Conservation (phyloP, 2,329 filamentous ascomycete species). For the Sporothrix brasiliensis region DNA sequence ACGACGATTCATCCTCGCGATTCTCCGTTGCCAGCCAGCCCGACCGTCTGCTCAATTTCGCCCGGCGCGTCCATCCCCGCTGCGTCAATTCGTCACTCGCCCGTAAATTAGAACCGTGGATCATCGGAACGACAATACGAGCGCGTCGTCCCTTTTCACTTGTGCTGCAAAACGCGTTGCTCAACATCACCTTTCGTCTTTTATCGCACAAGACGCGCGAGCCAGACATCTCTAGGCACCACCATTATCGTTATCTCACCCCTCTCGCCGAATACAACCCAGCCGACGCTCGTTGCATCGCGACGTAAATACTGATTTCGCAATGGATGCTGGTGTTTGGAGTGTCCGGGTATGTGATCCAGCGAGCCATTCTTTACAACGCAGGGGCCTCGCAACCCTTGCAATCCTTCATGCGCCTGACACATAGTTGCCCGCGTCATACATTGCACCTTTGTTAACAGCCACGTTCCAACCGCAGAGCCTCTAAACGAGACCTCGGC, state of each 20-base stretch:
- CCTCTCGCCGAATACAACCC: background rate
- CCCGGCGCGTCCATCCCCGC: constrained; percentile 21
- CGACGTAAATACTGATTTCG: constrained; percentile 26
- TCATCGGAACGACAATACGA: constrained; percentile 20
- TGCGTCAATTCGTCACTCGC: constrained; percentile 5
- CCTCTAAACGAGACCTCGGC: constrained; percentile 32
- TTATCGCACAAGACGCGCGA: background rate
- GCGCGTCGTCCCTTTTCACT: background rate
- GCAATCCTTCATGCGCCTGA: background rate
- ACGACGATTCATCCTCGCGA: background rate
- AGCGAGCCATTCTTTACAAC: too few species aligned
- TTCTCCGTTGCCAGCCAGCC: background rate
- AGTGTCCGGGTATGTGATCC: constrained; percentile 26
- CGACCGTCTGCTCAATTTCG: background rate
- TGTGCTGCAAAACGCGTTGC: background rate
- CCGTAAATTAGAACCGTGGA: constrained; percentile 16
- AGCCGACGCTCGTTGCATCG: constrained; percentile 27
- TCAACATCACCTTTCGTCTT: background rate
- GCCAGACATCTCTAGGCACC: background rate
- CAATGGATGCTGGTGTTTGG: constrained; percentile 32
- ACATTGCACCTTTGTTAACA: constrained; percentile 9
- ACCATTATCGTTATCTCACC: background rate
- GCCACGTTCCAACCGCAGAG: constrained; percentile 23
- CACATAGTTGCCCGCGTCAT: background rate
- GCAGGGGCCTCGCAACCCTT: background rate